These are phyloP conservation scores for Eucalyptus marginata DNA, from an alignment of 345 rosid genomes.

Conservation along the genomic window DNA sequence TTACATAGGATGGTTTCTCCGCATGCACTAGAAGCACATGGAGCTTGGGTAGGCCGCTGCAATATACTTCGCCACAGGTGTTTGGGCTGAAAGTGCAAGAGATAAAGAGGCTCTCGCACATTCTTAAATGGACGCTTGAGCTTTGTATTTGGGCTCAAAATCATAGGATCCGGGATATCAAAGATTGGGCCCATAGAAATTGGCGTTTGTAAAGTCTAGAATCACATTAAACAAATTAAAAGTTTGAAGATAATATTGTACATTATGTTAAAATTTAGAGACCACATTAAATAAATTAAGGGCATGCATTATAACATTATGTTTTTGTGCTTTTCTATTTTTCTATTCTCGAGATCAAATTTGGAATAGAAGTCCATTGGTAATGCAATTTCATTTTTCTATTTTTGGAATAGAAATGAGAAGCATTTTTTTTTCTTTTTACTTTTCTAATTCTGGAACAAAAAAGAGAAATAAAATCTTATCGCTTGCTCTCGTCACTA, in stretches of 20 bases:
- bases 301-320: too few relatives aligned
- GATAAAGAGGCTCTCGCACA: neutral
- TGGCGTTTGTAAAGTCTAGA: neutral
- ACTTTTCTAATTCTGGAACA: too few relatives aligned
- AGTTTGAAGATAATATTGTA: fast-evolving
- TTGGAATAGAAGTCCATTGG: too few relatives aligned
- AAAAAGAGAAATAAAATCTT: too few relatives aligned
- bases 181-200: neutral
- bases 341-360: too few relatives aligned
- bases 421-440: too few relatives aligned
- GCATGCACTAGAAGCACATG: neutral
- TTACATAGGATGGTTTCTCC: neutral
- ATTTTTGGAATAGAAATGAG: too few relatives aligned
- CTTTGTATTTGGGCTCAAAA: neutral
- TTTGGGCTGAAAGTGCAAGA: neutral
- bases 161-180: neutral
- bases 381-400: too few relatives aligned
- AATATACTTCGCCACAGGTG: neutral
- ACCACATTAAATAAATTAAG: too few relatives aligned
- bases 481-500: too few relatives aligned
- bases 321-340: too few relatives aligned
- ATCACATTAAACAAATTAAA: too few relatives aligned
- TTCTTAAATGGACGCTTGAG: neutral
- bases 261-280: fast-evolving
- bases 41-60: neutral